Evolutionary conservation across 2,329 filamentous ascomycete species (phyloP).

Genomic region (Colletotrichum plurivorum): DNA sequence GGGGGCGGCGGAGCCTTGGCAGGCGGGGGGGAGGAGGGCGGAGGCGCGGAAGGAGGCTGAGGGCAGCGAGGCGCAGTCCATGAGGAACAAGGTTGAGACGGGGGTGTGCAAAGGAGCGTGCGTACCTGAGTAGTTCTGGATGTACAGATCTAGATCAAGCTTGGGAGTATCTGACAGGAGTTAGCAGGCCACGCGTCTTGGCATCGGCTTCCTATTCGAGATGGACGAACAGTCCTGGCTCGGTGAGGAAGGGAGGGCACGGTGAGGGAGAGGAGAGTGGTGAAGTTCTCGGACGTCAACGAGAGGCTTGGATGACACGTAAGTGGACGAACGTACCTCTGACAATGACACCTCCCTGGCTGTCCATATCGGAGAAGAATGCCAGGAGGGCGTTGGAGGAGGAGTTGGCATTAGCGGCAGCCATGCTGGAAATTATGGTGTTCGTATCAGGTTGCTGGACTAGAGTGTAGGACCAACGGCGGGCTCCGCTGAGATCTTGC

Average conservation of each 20-base stretch:
- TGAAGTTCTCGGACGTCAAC: slow-evolving; percentile 15
- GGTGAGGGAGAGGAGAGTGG: slow-evolving; percentile 17
- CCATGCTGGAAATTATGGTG: slow-evolving; percentile 50
- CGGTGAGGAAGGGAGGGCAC: slow-evolving; percentile 17
- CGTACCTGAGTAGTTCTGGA: slow-evolving; percentile 88
- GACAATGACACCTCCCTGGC: slow-evolving; percentile 62
- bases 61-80: slow-evolving; percentile 31
- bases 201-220: slow-evolving; percentile 26
- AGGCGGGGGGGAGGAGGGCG: slow-evolving; percentile 26
- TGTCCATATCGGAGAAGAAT: slow-evolving; percentile 64
- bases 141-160: slow-evolving; percentile 92
- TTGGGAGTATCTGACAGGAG: slow-evolving; percentile 68
- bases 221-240: slow-evolving; percentile 6
- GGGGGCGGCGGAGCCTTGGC: slow-evolving; percentile 29
- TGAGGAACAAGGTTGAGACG: slow-evolving; percentile 30
- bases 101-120: slow-evolving; percentile 6
- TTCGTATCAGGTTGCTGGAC: slow-evolving; percentile 17
- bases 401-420: slow-evolving; percentile 45
- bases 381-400: slow-evolving; percentile 47
- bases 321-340: slow-evolving; percentile 53
- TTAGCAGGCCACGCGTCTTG: slow-evolving; percentile 41
- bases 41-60: slow-evolving; percentile 31
- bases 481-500: slow-evolving; percentile 23
- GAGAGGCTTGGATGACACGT: slow-evolving; percentile 7
- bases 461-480: slow-evolving; percentile 16